Base-by-base conservation (phyloP, 768 basidiomycete species). In the Pleurotus pulmonarius region DNA sequence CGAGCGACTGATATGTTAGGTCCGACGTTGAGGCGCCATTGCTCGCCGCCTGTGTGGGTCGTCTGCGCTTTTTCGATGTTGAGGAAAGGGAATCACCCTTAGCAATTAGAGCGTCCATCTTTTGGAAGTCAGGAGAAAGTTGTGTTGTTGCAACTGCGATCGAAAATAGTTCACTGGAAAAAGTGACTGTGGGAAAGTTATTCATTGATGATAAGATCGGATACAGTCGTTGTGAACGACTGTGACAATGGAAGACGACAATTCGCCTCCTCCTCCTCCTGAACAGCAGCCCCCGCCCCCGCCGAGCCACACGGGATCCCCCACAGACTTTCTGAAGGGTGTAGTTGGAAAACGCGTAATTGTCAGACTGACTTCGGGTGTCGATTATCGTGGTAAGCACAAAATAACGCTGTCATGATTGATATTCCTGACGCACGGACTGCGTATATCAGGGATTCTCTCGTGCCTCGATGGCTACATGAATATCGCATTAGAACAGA, bases 381-480 rank as follows among this genome's bases (percentile, higher is more conserved):
- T 98, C 2, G 94, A 97, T 70, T 97, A 98, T 71, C 82, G 86
- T 64, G 95, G 95, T 93, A 56, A 41, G 81, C 68, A 9, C 38
- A 55, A 9, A 24, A 9, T 34, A 40, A 49, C 52, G 37, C 25
- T 40, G 29, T 43, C 29, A 18, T 15, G 41, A 15, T 18, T 39
- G 16, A 15, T 41, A 22, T 29, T 38, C 20, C n/a, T 56, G 34
- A 39, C 18, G 58, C 45, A 34, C 7, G 29, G 29, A 43, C 38
- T 15, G 18, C 26, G 48, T 8, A 26, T 37, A 34, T 4, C 58
- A 98, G 96, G 96, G 16, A 80, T 94, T 3, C 74, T 99, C 12
- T 95, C 94, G 3, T 98, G 97, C 66, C 80, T 98, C 20, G 97
- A 98, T 71, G 95, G 95, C 0, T 98, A 97, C 71, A 98, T 99